These are phyloP conservation scores for Rhodotorula sp. DNA, from an alignment of 1,284 basidiomycete species.

Conservation along the genomic window DNA sequence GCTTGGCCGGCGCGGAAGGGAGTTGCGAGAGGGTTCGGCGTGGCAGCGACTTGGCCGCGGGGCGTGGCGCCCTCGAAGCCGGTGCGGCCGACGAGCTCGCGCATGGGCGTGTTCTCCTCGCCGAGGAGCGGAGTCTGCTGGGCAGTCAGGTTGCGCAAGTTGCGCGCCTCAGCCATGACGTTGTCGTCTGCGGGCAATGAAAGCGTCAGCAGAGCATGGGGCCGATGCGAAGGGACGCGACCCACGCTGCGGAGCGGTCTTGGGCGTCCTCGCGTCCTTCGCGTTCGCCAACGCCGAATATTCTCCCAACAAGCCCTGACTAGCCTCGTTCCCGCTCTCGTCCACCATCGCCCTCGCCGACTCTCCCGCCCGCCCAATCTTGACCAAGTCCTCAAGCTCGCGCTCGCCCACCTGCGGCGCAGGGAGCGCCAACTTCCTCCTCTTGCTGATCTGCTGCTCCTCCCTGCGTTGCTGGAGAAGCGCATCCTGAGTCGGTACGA, in stretches of 20 bases:
- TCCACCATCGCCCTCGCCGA: conserved; percentile 77
- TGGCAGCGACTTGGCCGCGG: conserved; percentile 78
- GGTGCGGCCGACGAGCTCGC: conserved; percentile 64
- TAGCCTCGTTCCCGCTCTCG: conserved; percentile 73
- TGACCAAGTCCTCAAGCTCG: conserved; percentile 97
- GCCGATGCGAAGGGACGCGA: conserved; percentile 37
- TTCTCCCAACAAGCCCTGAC: conserved; percentile 79
- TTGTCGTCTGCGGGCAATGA: conserved; percentile 66
- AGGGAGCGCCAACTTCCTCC: conserved; percentile 82
- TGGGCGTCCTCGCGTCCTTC: conserved; percentile 84
- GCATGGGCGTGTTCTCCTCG: conserved; percentile 92
- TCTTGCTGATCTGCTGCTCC: conserved; percentile 87
- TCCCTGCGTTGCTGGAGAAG: conserved; percentile 97
- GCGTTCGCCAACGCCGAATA: conserved; percentile 80
- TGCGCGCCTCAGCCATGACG: conserved; percentile 89
- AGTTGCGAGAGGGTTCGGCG: conserved; percentile 92
- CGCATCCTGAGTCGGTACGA: conserved; percentile 87
- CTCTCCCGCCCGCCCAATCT: conserved; percentile 92
- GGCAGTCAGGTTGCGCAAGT: conserved; percentile 86
- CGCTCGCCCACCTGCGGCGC: conserved; percentile 90
- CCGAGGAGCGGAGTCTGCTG: conserved; percentile 93
- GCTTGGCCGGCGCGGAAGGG: conserved; percentile 59
- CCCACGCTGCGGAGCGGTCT: conserved; percentile 86
- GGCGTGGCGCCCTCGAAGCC: conserved; percentile 91
- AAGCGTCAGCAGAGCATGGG: no score